Conservation (phyloP, 2,329 filamentous ascomycete genomes). For the Cercospora sesami region DNA sequence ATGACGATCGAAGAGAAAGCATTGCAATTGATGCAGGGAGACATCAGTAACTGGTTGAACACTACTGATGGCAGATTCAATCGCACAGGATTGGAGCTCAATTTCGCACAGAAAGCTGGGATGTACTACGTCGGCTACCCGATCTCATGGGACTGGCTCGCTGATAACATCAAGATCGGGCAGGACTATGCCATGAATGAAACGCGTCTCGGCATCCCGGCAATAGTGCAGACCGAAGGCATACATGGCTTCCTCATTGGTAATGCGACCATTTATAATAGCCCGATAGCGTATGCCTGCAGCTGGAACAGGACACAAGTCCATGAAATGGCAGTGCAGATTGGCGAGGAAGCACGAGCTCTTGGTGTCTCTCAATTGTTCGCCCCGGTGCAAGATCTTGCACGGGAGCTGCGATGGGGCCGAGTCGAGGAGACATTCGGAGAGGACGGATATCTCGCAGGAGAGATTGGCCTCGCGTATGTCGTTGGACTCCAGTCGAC, state of each 20-base stretch:
- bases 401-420: conserved; percentile 69
- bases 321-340: conserved; percentile 65
- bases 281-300: conserved; percentile 69
- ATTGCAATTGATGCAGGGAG: conserved; percentile 63
- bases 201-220: conserved; percentile 68
- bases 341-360: conserved; percentile 65
- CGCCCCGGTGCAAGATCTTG: conserved; percentile 68
- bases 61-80: conserved; percentile 67
- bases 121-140: conserved; percentile 72
- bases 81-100: conserved; percentile 64
- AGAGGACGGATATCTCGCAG: conserved; percentile 67
- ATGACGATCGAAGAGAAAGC: conserved; percentile 77
- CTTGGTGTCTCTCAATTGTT: conserved; percentile 74
- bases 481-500: conserved; percentile 62
- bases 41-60: conserved; percentile 73
- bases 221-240: conserved; percentile 71
- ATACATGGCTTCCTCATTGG: conserved; percentile 71
- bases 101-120: conserved; percentile 65
- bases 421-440: conserved; percentile 73
- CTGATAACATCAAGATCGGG: conserved; percentile 61
- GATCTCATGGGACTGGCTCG: conserved; percentile 63
- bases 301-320: conserved; percentile 68
- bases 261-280: conserved; percentile 78
- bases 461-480: conserved; percentile 65
- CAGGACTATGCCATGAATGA: conserved; percentile 70